A percentile compares a stretch with the other conserved stretches of the same genome.
Evolutionary conservation across 2,329 filamentous ascomycete genomes (phyloP).

Genomic region (Magnaporthiopsis incrustans): DNA sequence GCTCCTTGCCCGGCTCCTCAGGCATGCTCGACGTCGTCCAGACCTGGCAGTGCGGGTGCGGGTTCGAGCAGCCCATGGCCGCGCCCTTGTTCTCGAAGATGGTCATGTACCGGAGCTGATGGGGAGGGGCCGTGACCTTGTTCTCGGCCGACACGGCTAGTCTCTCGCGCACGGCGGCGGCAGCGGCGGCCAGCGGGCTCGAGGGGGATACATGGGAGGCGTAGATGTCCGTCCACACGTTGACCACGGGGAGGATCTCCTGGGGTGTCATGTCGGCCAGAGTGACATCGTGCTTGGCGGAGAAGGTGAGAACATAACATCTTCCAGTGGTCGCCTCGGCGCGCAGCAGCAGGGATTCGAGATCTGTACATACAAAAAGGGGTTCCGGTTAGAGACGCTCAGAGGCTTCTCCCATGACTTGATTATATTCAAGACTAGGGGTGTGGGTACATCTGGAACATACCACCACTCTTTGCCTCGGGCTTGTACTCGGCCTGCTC

Average conservation of each 20-base stretch:
- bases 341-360: conserved; percentile 68
- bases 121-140: conserved; percentile 45
- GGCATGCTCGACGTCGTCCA: conserved; percentile 91
- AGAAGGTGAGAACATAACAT: conserved; percentile 96
- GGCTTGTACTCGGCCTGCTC: conserved; percentile 70
- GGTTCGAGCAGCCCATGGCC: conserved; percentile 98
- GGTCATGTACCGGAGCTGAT: conserved; percentile 94
- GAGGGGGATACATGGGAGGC: conserved; percentile 66
- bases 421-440: not conserved
- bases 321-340: conserved; percentile 86
- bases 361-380: conserved; percentile 36
- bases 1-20: conserved; percentile 77
- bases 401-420: not conserved
- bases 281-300: conserved; percentile 80
- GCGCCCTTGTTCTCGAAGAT: conserved; percentile 99
- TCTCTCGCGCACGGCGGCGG: conserved; percentile 25
- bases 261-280: conserved; percentile 76
- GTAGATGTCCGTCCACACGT: conserved; percentile 91
- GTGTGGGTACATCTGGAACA: conserved; percentile 7
- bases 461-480: conserved; percentile 28
- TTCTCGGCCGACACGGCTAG: conserved; percentile 27
- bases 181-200: conserved; percentile 50
- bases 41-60: conserved; percentile 92
- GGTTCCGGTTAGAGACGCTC: too few relatives aligned
- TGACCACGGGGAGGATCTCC: conserved; percentile 74